Percentiles rank a stretch among this genome's conserved stretches.
phyloP scores from a whole-genome alignment of 2,329 filamentous ascomycete genomes.

The Diaporthe humulicola region DNA sequence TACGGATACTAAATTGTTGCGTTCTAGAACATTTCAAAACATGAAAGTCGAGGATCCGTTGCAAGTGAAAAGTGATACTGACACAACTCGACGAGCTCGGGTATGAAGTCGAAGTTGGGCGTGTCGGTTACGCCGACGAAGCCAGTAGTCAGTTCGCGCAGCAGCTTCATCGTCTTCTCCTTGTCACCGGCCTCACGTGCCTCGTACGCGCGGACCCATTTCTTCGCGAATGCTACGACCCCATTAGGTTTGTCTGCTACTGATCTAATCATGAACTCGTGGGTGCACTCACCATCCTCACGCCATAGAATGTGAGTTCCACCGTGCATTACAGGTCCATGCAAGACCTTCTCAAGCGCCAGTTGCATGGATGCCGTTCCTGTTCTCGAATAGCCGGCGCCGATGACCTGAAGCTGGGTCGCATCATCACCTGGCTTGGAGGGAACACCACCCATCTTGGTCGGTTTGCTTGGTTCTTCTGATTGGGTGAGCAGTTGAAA shows the following conservation, averaged over 20 bases:
- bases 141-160: slow-evolving; percentile 50
- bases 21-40: too few species aligned
- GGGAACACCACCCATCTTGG: slow-evolving; percentile 17
- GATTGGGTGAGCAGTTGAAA: neutral
- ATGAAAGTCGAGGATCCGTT: too few species aligned
- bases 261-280: neutral
- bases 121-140: slow-evolving; percentile 57
- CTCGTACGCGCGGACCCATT: slow-evolving; percentile 16
- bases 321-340: slow-evolving; percentile 22
- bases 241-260: neutral
- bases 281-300: neutral
- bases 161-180: slow-evolving; percentile 36
- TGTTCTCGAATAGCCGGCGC: slow-evolving; percentile 24
- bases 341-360: neutral
- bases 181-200: neutral
- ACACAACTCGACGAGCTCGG: slow-evolving; percentile 57
- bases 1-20: too few species aligned
- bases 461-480: neutral
- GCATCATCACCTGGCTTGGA: slow-evolving; percentile 16
- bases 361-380: slow-evolving; percentile 26
- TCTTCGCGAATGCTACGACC: slow-evolving; percentile 7
- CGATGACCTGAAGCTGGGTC: slow-evolving; percentile 20
- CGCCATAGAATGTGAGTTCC: slow-evolving; percentile 14
- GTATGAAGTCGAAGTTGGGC: slow-evolving; percentile 53
- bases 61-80: too few species aligned